Base-by-base conservation (phyloP, 768 basidiomycete genomes). In the Dacryopinax primogenitus region DNA sequence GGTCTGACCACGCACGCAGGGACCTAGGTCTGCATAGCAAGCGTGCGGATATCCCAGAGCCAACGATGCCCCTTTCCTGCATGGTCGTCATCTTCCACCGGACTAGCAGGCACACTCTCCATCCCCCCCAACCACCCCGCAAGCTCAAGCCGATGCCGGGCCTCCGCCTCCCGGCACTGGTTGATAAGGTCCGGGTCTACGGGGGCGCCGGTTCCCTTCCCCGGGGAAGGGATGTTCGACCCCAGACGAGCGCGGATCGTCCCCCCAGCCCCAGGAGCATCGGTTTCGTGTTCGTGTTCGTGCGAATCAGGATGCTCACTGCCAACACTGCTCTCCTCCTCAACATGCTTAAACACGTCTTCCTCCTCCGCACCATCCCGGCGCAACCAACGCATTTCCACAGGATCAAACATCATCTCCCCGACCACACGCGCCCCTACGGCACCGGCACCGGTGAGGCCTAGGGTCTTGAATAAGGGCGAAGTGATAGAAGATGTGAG, bases 341-440 rank as follows among this genome's bases (percentile, higher is more conserved):
- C 90, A 32, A 93, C 82, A 69, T 90, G 88, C 51, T 90, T 91
- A 73, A 96, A 95, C n/a, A 93, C 88, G 72, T 97, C 93, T 6
- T 97, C 93, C 39, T 94, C 91, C 71, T 95, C 90, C 65, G 92
- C 92, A 23, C 88, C 86, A 4, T 86, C 81, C 39, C 85, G 85
- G 65, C 90, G 90, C 76, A 98, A 83, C 92, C 92, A 97, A 72
- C 92, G 90, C 93, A 97, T 97, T 28, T 85, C 85, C 44, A 83
- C 72, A 1, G 96, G 94, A 76, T 99, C 94, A 72, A 99, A 98
- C 36, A 92, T 84, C 95, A 99, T 99, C 79, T 93, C 92, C 47
- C 96, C 96, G 21, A 97, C 95, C 74, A 92, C 86, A 66, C 91
- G 84, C 36, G 91, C 87, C 62, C 89, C 88, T 64, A 85, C 81